Evolutionary conservation across 495 filamentous ascomycete species (phyloP).

Genomic region (Letharia columbiana): DNA sequence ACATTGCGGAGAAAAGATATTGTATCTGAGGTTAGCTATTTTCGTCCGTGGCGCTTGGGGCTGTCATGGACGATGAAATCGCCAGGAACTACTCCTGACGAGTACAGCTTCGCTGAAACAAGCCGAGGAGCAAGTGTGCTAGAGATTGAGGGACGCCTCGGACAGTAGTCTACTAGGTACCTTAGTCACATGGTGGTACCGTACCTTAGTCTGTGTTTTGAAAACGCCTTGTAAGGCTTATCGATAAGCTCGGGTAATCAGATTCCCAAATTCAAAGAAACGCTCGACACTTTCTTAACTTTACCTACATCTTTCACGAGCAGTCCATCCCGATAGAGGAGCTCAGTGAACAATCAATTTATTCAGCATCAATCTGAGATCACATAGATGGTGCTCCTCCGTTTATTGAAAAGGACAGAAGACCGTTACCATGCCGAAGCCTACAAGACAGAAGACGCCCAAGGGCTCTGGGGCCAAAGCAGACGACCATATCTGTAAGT

Average conservation of each 20-base stretch:
- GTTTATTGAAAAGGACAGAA: not conserved
- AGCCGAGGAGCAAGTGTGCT: too few species aligned
- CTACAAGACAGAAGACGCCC: slow-evolving; percentile 11
- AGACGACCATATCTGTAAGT: slow-evolving; percentile 14
- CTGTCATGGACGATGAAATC: not conserved
- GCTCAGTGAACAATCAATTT: not conserved
- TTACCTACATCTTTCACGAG: not conserved
- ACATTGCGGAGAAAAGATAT: not conserved
- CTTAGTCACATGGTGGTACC: too few species aligned
- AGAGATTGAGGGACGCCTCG: too few species aligned
- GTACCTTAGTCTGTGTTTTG: too few species aligned
- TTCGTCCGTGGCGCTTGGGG: not conserved
- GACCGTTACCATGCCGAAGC: slow-evolving; percentile 8
- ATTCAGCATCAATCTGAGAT: not conserved
- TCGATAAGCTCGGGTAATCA: not conserved
- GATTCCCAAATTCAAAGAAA: not conserved
- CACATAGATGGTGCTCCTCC: not conserved
- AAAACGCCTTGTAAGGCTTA: not conserved
- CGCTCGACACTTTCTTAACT: not conserved
- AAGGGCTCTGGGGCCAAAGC: slow-evolving; percentile 9
- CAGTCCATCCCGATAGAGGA: not conserved
- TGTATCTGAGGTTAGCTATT: not conserved
- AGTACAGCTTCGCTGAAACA: too few species aligned
- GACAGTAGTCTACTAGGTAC: too few species aligned
- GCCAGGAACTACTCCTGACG: not conserved